Evolutionary conservation across 306 rosid species (phyloP).

Genomic region (Lupinus albus): DNA sequence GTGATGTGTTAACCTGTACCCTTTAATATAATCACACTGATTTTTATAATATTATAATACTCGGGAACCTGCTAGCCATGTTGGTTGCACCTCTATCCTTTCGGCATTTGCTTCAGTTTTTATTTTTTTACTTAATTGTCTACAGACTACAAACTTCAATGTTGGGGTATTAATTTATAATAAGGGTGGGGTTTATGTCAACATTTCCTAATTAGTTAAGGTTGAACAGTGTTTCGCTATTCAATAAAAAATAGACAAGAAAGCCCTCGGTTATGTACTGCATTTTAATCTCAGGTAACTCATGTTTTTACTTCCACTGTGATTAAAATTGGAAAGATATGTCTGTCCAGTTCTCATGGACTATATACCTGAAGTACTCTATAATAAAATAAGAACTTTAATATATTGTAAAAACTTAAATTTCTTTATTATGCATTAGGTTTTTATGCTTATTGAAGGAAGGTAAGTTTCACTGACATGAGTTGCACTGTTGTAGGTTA

Average conservation of each 20-base stretch:
- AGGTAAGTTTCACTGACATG: no score
- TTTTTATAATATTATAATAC: constrained; percentile 30
- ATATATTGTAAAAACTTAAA: neutral
- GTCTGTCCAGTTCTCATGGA: no score
- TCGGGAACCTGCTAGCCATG: constrained; percentile 32
- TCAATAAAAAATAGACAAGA: neutral
- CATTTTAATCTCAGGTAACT: neutral
- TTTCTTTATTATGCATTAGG: neutral
- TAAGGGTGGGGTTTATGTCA: constrained; percentile 49
- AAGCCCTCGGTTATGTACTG: neutral
- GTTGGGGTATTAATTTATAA: constrained; percentile 34
- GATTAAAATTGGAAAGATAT: neutral
- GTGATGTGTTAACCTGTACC: constrained; percentile 51
- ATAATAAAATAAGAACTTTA: neutral
- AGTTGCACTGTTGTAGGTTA: constrained; percentile 58
- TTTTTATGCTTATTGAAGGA: neutral
- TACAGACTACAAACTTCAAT: no score
- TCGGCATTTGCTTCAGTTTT: constrained; percentile 47
- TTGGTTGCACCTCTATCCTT: constrained; percentile 40
- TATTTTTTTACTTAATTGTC: constrained; percentile 40
- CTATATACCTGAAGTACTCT: neutral
- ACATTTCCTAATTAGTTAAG: constrained; percentile 42
- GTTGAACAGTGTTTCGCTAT: constrained; percentile 30
- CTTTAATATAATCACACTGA: constrained; percentile 36
- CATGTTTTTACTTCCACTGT: neutral